Evolutionary conservation across 192 early-diverging fungal genomes (phyloP).

Genomic region (Backusella macrospora): DNA sequence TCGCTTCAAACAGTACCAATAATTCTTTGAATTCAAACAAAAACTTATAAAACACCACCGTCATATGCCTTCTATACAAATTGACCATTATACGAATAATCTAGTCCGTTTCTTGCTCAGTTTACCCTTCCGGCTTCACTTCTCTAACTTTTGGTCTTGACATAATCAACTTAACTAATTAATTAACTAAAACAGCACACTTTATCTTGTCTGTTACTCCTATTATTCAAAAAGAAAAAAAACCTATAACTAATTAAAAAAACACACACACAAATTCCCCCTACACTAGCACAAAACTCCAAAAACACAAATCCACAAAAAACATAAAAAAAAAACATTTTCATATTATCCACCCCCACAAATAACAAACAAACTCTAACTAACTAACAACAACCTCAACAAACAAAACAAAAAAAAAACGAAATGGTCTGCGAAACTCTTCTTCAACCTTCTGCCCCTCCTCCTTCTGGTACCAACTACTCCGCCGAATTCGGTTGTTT

Average conservation of each 20-base stretch:
- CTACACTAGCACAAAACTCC: background rate
- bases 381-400: background rate
- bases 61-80: slow-evolving; percentile 37
- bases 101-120: slow-evolving; percentile 42
- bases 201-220: background rate
- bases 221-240: slow-evolving; percentile 13
- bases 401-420: background rate
- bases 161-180: slow-evolving; percentile 31
- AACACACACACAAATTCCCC: background rate
- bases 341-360: background rate
- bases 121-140: slow-evolving; percentile 46
- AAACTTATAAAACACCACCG: background rate
- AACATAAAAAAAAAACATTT: background rate
- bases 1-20: background rate
- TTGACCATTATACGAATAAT: slow-evolving; percentile 36
- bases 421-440: slow-evolving; percentile 11
- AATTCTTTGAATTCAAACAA: slow-evolving; percentile 18
- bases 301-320: background rate
- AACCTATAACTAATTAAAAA: slow-evolving; percentile 13
- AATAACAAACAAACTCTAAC: background rate
- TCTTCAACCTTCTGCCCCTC: slow-evolving; percentile 29
- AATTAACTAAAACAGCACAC: slow-evolving; percentile 9
- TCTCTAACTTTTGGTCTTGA: slow-evolving; percentile 48
- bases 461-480: slow-evolving; percentile 40
- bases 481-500: slow-evolving; percentile 59